Evolutionary conservation across 805 yeast species (phyloP).

Genomic region (Kodamaea lidongshanica): DNA sequence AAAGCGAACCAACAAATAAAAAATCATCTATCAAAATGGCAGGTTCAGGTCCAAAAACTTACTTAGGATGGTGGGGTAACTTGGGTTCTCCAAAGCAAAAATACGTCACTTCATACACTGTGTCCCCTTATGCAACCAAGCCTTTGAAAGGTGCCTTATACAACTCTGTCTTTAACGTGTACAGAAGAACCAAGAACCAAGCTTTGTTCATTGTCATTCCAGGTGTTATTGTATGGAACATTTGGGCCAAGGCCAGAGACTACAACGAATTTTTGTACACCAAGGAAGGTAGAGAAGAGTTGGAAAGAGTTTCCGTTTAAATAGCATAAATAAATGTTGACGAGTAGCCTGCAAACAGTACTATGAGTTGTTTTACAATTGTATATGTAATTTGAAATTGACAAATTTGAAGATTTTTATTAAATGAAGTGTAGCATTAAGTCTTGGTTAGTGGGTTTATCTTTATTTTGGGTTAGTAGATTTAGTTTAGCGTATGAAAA

Average conservation of each 20-base stretch:
- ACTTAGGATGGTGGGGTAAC: constrained; percentile 98
- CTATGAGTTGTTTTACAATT: background rate
- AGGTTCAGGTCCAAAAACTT: constrained; percentile 65
- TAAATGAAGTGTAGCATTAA: too few species aligned
- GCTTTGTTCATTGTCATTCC: constrained; percentile 73
- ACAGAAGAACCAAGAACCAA: constrained; percentile 90
- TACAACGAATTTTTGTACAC: constrained; percentile 93
- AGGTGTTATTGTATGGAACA: constrained; percentile 69
- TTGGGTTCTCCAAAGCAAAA: constrained; percentile 84
- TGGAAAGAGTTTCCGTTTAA: constrained; percentile 56
- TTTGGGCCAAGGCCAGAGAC: constrained; percentile 84
- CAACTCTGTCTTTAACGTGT: constrained; percentile 84
- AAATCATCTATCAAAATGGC: constrained; percentile 40
- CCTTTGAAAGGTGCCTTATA: constrained; percentile 84
- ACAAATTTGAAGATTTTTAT: background rate
- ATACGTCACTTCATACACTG: constrained; percentile 79
- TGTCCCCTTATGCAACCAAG: constrained; percentile 89
- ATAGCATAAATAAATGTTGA: too few species aligned
- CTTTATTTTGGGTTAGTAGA: too few species aligned
- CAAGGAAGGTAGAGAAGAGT: constrained; percentile 95
- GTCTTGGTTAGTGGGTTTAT: too few species aligned
- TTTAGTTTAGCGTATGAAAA: too few species aligned
- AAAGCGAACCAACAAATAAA: constrained; percentile 5
- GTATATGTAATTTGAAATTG: background rate
- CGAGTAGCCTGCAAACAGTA: background rate